phyloP scores from a whole-genome alignment of 2,329 filamentous ascomycete species.

The Cordyceps farinosa region DNA sequence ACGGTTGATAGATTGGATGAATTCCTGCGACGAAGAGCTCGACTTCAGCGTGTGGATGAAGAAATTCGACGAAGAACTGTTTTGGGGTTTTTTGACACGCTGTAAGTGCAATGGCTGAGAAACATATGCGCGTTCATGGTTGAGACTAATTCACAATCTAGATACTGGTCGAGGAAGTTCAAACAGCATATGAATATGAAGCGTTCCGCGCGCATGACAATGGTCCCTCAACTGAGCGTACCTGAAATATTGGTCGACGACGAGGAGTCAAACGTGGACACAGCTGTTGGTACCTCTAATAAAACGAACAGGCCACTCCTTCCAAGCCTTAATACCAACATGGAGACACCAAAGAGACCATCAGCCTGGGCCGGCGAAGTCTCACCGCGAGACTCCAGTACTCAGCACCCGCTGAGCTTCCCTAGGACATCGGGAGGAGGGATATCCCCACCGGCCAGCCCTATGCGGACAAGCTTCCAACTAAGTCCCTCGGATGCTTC shows the following conservation, averaged over 20 bases:
- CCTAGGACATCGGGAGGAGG: conserved; percentile 46
- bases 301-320: conserved; percentile 4
- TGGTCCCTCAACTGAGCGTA: conserved; percentile 73
- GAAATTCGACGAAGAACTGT: conserved; percentile 88
- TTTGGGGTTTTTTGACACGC: conserved; percentile 90
- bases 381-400: conserved; percentile 10
- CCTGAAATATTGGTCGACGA: conserved; percentile 91
- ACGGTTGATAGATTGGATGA: conserved; percentile 70
- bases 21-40: conserved; percentile 83
- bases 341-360: conserved; percentile 1
- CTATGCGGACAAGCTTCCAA: conserved; percentile 58
- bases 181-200: conserved; percentile 70
- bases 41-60: conserved; percentile 91
- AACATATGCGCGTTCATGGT: neutral
- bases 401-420: conserved; percentile 50
- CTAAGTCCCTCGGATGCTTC: conserved; percentile 38
- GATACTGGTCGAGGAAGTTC: conserved; percentile 82
- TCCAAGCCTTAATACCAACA: conserved; percentile 10
- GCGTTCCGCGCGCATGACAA: conserved; percentile 70
- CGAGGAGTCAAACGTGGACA: conserved; percentile 48
- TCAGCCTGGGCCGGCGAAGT: conserved; percentile 14
- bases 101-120: conserved; percentile 47
- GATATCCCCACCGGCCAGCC: conserved; percentile 39
- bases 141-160: conserved; percentile 24
- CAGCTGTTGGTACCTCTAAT: conserved; percentile 32